These are phyloP conservation scores for Curvularia sp. DNA, from an alignment of 2,329 filamentous ascomycete genomes.

Conservation along the genomic window DNA sequence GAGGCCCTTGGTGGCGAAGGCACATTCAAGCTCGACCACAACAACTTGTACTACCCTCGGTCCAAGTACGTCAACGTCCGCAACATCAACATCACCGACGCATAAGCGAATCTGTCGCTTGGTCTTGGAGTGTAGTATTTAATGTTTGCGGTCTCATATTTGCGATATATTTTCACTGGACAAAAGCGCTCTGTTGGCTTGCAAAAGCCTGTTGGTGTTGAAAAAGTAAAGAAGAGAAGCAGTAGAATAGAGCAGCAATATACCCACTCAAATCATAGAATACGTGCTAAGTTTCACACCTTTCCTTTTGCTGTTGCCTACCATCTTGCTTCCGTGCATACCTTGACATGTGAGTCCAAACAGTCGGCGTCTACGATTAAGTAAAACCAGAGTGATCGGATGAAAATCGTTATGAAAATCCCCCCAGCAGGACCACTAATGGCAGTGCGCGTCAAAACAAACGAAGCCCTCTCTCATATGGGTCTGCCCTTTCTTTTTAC, in stretches of 20 bases:
- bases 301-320: too few species aligned
- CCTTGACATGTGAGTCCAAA: not conserved
- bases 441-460: not conserved
- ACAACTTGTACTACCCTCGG: conserved; percentile 34
- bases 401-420: too few species aligned
- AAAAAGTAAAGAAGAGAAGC: not conserved
- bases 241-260: not conserved
- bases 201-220: not conserved
- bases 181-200: not conserved
- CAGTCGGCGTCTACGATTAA: too few species aligned
- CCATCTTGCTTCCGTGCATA: not conserved
- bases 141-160: too few species aligned
- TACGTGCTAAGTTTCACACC: not conserved
- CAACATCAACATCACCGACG: not conserved
- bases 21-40: conserved; percentile 14
- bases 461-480: not conserved
- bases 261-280: not conserved
- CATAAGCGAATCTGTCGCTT: not conserved
- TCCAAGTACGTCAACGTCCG: conserved; percentile 36
- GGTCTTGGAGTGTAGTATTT: not conserved
- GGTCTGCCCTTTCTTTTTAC: not conserved
- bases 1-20: conserved; percentile 26
- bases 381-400: too few species aligned
- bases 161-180: not conserved
- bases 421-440: not conserved